phyloP scores from a whole-genome alignment of 1,284 basidiomycete genomes.

The Cutaneotrichosporon sp. region DNA sequence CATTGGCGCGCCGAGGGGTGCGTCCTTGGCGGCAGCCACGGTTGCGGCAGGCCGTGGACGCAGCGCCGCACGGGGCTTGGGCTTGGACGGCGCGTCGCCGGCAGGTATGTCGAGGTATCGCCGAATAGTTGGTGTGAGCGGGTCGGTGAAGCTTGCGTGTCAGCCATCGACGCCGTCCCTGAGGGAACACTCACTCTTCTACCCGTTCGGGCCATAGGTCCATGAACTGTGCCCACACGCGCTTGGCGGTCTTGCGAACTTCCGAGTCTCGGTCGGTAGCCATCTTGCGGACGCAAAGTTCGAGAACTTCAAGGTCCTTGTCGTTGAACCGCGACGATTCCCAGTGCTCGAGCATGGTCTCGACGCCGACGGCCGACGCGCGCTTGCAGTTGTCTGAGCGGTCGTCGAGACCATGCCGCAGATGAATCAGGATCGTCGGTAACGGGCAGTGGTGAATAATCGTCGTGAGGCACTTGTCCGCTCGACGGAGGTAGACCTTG shows the following conservation, averaged over 20 bases:
- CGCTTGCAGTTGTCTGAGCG: constrained; percentile 45
- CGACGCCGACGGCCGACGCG: constrained; percentile 30
- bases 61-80: constrained; percentile 5
- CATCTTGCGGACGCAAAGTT: constrained; percentile 46
- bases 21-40: not conserved
- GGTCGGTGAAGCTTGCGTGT: constrained; percentile 46
- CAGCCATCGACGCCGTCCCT: not conserved
- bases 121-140: constrained; percentile 49
- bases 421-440: constrained; percentile 37
- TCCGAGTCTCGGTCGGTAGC: constrained; percentile 51
- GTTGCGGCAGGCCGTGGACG: constrained; percentile 11
- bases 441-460: constrained; percentile 50
- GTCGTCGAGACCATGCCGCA: constrained; percentile 47
- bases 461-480: constrained; percentile 48
- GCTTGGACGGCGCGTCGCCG: constrained; percentile 17
- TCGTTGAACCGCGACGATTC: constrained; percentile 30
- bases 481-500: constrained; percentile 51
- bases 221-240: constrained; percentile 47
- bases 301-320: constrained; percentile 40
- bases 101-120: constrained; percentile 46
- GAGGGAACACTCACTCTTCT: constrained; percentile 38
- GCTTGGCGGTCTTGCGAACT: constrained; percentile 48
- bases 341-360: constrained; percentile 36
- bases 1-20: constrained; percentile 2
- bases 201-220: constrained; percentile 50